Percentiles rank a stretch among this genome's conserved stretches.
These are phyloP conservation scores for Wickerhamiella sergipiensis DNA, from an alignment of 805 yeast species.

Conservation along the genomic window DNA sequence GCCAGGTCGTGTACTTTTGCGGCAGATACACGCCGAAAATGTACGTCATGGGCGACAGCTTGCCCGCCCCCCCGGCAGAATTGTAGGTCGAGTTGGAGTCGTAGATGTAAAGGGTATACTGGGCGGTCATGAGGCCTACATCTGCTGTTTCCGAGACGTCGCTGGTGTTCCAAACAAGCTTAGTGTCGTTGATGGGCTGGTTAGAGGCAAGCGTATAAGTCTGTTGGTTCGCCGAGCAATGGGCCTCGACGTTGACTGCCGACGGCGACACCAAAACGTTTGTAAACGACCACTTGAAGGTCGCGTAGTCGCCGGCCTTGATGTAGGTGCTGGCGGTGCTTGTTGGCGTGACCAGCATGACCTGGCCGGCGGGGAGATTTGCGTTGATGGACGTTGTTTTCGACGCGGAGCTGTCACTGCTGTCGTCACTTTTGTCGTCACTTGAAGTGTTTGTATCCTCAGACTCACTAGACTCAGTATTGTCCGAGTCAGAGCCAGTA, in stretches of 20 bases:
- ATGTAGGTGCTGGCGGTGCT: conserved; percentile 25
- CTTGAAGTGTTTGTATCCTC: too few species aligned
- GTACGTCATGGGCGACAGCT: conserved; percentile 21
- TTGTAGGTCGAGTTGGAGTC: conserved; percentile 21
- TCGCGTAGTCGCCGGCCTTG: conserved; percentile 27
- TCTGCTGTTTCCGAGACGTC: conserved; percentile 17
- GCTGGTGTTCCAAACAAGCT: conserved; percentile 27
- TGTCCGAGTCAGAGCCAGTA: not conserved
- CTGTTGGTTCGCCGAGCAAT: conserved; percentile 25
- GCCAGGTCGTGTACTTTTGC: conserved; percentile 25
- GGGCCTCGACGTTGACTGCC: conserved; percentile 27
- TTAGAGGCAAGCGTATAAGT: conserved; percentile 27
- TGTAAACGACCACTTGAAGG: conserved; percentile 30
- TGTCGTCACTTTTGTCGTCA: too few species aligned
- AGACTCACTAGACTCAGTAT: too few species aligned
- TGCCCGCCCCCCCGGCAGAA: conserved; percentile 25
- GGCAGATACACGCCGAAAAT: conserved; percentile 28
- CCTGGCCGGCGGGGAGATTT: conserved; percentile 25
- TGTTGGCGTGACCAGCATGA: conserved; percentile 24
- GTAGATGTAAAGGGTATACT: conserved; percentile 26
- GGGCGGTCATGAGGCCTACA: conserved; percentile 22
- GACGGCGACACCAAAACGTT: conserved; percentile 24
- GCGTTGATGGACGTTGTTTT: conserved; percentile 19
- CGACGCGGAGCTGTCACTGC: not conserved
- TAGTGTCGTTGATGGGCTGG: conserved; percentile 19